Conservation (phyloP, 139 green algal genomes). For the Auxenochlorella protothecoides region DNA sequence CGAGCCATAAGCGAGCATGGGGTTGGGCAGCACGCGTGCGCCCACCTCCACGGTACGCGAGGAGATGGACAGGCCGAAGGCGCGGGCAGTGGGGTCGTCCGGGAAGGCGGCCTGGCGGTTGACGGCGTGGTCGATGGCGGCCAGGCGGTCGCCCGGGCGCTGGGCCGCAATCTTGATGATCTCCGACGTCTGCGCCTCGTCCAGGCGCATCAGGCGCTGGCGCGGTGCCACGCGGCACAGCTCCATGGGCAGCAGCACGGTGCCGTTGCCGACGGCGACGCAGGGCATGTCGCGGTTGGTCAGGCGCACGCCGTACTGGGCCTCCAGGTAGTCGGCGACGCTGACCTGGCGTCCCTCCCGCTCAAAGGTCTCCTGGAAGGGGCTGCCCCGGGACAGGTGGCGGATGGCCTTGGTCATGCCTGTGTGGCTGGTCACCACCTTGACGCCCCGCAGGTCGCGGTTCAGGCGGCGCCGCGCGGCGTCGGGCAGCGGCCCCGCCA, state of each 20-base stretch:
- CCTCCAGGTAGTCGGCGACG: not conserved
- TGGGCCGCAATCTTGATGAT: slow-evolving; percentile 46
- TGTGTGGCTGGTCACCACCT: not conserved
- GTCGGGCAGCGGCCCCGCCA: slow-evolving; percentile 2
- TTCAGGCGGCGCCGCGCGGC: slow-evolving; percentile 9
- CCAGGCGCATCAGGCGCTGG: slow-evolving; percentile 29
- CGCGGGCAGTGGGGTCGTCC: slow-evolving; percentile 13
- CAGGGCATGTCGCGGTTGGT: slow-evolving; percentile 34
- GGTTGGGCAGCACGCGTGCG: slow-evolving; percentile 37
- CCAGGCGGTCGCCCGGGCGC: not conserved
- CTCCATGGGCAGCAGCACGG: slow-evolving; percentile 39
- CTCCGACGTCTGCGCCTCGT: slow-evolving; percentile 28
- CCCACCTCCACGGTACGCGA: slow-evolving; percentile 17
- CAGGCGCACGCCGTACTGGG: slow-evolving; percentile 6
- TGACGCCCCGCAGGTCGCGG: slow-evolving; percentile 14
- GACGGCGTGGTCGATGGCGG: not conserved
- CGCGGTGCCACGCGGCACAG: slow-evolving; percentile 34
- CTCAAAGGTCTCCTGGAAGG: not conserved
- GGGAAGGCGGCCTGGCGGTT: slow-evolving; percentile 11
- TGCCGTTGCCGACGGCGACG: slow-evolving; percentile 33
- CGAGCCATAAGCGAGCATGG: slow-evolving; percentile 31
- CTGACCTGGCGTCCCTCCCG: not conserved
- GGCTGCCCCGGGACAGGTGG: not conserved
- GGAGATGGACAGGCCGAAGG: slow-evolving; percentile 24
- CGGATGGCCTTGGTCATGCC: too few species aligned